Percentiles rank a stretch among this genome's conserved stretches.
Conservation (phyloP, 2,329 filamentous ascomycete genomes). For the Metarhizium sp. region DNA sequence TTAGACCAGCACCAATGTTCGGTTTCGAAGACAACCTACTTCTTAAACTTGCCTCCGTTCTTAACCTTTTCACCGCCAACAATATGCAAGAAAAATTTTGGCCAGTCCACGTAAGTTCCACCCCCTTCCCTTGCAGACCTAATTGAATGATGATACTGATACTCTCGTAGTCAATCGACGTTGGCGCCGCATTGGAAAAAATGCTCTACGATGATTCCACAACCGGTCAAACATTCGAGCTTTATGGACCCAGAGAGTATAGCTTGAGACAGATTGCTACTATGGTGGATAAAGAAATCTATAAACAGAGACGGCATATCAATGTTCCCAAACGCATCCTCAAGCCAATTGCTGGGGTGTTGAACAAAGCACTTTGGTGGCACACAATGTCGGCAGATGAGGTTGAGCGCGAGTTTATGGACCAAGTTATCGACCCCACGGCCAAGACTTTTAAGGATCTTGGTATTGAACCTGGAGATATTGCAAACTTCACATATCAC, state of each 20-base stretch:
- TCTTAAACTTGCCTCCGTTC: slow-evolving; percentile 69
- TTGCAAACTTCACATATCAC: slow-evolving; percentile 81
- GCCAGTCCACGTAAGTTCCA: slow-evolving; percentile 69
- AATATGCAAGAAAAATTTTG: slow-evolving; percentile 85
- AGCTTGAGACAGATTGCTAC: slow-evolving; percentile 78
- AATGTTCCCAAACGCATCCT: slow-evolving; percentile 78
- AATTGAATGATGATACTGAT: neutral
- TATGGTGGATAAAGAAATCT: slow-evolving; percentile 85
- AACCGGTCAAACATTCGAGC: slow-evolving; percentile 82
- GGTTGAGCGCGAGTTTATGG: slow-evolving; percentile 84
- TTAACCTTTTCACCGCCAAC: slow-evolving; percentile 83
- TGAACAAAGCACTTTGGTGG: slow-evolving; percentile 89
- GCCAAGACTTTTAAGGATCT: slow-evolving; percentile 96
- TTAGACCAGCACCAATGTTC: slow-evolving; percentile 87
- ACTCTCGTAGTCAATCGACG: slow-evolving; percentile 65
- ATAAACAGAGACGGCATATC: slow-evolving; percentile 81
- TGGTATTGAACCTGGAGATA: slow-evolving; percentile 78
- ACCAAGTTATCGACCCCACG: slow-evolving; percentile 80
- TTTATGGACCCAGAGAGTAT: slow-evolving; percentile 91
- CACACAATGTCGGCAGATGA: slow-evolving; percentile 72
- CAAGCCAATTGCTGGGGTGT: slow-evolving; percentile 61
- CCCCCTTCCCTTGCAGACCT: neutral
- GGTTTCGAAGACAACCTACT: slow-evolving; percentile 92
- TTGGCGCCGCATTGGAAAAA: slow-evolving; percentile 76
- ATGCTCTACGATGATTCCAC: slow-evolving; percentile 91